These are phyloP conservation scores for Beauveria pseudobassiana DNA, from an alignment of 2,329 filamentous ascomycete species.

Conservation along the genomic window DNA sequence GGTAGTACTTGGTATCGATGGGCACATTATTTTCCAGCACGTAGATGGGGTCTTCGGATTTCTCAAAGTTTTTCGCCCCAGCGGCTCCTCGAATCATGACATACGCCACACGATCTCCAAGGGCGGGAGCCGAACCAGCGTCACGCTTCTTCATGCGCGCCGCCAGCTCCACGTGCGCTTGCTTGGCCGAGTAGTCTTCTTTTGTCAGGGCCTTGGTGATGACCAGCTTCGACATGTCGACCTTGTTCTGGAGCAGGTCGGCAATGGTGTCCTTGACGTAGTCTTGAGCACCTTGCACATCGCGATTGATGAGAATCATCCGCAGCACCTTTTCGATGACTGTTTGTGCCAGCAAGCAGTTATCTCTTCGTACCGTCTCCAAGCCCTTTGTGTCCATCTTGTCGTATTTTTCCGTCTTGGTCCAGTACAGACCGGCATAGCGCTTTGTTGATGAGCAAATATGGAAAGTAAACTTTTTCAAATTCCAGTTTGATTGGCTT, in stretches of 20 bases:
- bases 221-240: conserved; percentile 98
- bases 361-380: conserved; percentile 94
- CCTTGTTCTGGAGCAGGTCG: conserved; percentile 90
- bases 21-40: conserved; percentile 96
- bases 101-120: conserved; percentile 95
- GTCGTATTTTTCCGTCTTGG: conserved; percentile 86
- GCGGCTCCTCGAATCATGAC: conserved; percentile 91
- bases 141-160: conserved; percentile 97
- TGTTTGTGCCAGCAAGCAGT: conserved; percentile 89
- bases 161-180: conserved; percentile 92
- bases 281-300: conserved; percentile 87
- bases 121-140: conserved; percentile 80
- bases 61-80: conserved; percentile 91
- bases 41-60: conserved; percentile 93
- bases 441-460: conserved; percentile 99
- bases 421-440: conserved; percentile 97
- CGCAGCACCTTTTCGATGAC: conserved; percentile 94
- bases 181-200: conserved; percentile 79
- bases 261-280: conserved; percentile 97
- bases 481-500: conserved; percentile 99
- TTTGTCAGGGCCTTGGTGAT: conserved; percentile 97
- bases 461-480: conserved; percentile 98
- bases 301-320: conserved; percentile 91
- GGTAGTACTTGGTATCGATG: conserved; percentile 96
- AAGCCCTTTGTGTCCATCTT: conserved; percentile 99